Percentiles rank a stretch among this genome's conserved stretches.
phyloP scores from a whole-genome alignment of 2,329 filamentous ascomycete species.

The Aspergillus eucalypticola region DNA sequence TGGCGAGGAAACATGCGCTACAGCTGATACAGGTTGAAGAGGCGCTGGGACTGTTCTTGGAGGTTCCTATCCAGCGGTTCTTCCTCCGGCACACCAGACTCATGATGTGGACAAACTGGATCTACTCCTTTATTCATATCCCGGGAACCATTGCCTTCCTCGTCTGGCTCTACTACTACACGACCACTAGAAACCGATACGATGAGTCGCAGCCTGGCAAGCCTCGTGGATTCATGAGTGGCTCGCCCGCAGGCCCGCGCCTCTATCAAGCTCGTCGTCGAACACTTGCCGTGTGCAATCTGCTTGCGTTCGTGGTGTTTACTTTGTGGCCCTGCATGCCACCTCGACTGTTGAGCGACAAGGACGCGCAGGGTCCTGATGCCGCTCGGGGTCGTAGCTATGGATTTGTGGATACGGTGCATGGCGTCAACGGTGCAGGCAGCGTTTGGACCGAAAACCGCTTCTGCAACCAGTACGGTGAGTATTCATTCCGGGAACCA shows the following conservation, averaged over 20 bases:
- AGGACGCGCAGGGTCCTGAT: slow-evolving; percentile 54
- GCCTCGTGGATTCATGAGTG: slow-evolving; percentile 35
- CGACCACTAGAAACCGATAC: slow-evolving; percentile 60
- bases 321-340: slow-evolving; percentile 64
- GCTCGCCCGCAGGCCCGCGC: slow-evolving; percentile 50
- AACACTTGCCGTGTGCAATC: slow-evolving; percentile 60
- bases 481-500: slow-evolving; percentile 26
- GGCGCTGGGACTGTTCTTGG: slow-evolving; percentile 63
- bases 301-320: slow-evolving; percentile 61
- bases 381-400: slow-evolving; percentile 61
- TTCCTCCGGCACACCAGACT: slow-evolving; percentile 57
- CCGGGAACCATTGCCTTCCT: slow-evolving; percentile 72
- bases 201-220: slow-evolving; percentile 44
- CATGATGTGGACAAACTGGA: slow-evolving; percentile 70
- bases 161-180: slow-evolving; percentile 68
- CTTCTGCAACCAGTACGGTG: slow-evolving; percentile 74
- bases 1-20: slow-evolving; percentile 68
- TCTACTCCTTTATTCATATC: slow-evolving; percentile 77
- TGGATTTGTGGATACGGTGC: slow-evolving; percentile 62
- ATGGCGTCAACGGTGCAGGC: slow-evolving; percentile 59
- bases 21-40: slow-evolving; percentile 69
- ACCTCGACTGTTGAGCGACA: slow-evolving; percentile 57
- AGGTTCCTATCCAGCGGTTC: slow-evolving; percentile 61
- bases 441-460: slow-evolving; percentile 72
- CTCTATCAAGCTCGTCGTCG: slow-evolving; percentile 58